Percentiles rank a stretch among this genome's conserved stretches.
phyloP scores from a whole-genome alignment of 129 eudicot species.

The Sambucus nigra region DNA sequence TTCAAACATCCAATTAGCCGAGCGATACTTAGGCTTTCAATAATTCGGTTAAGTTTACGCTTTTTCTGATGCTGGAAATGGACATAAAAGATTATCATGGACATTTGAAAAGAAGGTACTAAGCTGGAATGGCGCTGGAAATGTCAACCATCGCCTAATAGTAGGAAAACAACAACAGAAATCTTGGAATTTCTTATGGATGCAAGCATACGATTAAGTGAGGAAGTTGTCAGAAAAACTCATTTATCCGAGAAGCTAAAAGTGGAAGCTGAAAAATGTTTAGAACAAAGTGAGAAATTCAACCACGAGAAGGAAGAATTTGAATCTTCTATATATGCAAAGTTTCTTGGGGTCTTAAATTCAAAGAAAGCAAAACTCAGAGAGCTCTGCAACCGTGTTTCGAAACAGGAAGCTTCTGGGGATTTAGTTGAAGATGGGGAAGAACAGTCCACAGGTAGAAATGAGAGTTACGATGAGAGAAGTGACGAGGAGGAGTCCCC shows the following conservation, averaged over 20 bases:
- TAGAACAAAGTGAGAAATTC: constrained; percentile 72
- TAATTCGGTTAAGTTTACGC: constrained; percentile 76
- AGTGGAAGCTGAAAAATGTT: constrained; percentile 75
- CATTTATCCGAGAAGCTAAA: constrained; percentile 56
- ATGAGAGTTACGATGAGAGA: constrained; percentile 55
- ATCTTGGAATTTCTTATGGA: constrained; percentile 78
- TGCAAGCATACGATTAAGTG: constrained; percentile 73
- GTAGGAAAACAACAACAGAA: constrained; percentile 43
- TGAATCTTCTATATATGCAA: constrained; percentile 63
- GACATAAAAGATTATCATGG: constrained; percentile 69
- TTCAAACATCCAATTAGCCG: constrained; percentile 65
- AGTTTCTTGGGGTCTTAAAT: constrained; percentile 69
- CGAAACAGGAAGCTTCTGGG: constrained; percentile 27
- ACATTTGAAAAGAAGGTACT: constrained; percentile 77
- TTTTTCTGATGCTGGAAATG: constrained; percentile 65
- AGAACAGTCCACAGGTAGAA: constrained; percentile 54
- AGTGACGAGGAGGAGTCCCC: constrained; percentile 35
- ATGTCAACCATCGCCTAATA: constrained; percentile 47
- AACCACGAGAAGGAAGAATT: constrained; percentile 72
- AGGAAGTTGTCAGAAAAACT: constrained; percentile 71
- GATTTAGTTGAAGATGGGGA: constrained; percentile 41
- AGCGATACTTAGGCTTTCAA: constrained; percentile 75
- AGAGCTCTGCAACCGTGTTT: constrained; percentile 49
- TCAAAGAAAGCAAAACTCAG: constrained; percentile 80
- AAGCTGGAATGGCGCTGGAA: constrained; percentile 96